Base-by-base conservation (phyloP, 1,284 basidiomycete species). In the Cryptococcus sp. region DNA sequence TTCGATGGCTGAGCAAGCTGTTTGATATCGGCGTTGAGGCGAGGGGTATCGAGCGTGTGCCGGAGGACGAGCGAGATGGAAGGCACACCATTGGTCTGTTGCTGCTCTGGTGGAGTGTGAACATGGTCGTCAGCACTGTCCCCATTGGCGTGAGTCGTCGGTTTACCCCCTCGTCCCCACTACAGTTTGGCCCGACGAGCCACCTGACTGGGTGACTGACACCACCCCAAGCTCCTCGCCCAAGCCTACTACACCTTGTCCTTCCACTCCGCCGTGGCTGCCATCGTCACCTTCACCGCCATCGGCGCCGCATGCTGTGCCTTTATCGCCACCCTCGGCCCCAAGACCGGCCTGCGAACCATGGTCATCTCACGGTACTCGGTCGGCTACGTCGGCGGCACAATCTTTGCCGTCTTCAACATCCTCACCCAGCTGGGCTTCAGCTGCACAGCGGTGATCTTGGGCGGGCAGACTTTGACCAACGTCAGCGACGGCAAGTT, bases 241-340 rank as follows among this genome's bases (percentile, higher is more conserved):
- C 82, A 83, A 63, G 79, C 77, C n/a, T 70, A 75, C 62, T 83
- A 79, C 64, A 80, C 79, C 9, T 79, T 87, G 50, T 81, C 81
- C 9, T 80, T 85, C 51, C 72, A 78, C 66, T 78, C 48, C 56
- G 68, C 75, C 28, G 65, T 77, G 45, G 65, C 74, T 6, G 68
- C 72, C 33, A 77, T 76, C 23, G 64, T 77, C 23, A 63, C 65
- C 38, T 79, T 79, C 46, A 69, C 71, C 16, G 72, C 69, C 0
- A 67, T 79, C 35, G 78, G 77, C 38, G 70, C 68, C 0, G 62
- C 63, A 3, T 65, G 75, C 20, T 79, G 79, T 0, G 80, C 81
- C 0, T 84, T 83, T 65, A 80, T 84, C 49, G 81, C 84, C 13
- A 83, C 79, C 1, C 79, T 87, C n/a, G 85, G 85, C 0, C 84